Evolutionary conservation across 2,329 filamentous ascomycete species (phyloP).

Genomic region (Alternaria viburni): DNA sequence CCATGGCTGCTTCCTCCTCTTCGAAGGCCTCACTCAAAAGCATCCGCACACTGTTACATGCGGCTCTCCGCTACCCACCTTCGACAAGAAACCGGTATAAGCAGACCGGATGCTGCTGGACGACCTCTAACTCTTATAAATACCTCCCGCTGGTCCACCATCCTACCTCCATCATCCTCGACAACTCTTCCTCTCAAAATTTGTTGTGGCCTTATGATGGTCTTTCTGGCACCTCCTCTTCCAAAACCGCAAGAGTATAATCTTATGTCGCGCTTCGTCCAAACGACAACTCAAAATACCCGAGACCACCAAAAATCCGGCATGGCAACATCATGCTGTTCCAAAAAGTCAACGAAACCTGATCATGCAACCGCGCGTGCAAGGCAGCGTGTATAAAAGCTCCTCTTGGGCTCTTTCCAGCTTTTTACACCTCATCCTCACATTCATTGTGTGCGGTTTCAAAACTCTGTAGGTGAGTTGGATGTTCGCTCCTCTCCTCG

Average conservation of each 20-base stretch:
- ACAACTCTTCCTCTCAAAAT: background rate
- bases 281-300: background rate
- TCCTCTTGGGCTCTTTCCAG: background rate
- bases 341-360: no score
- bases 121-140: background rate
- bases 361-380: background rate
- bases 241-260: no score
- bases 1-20: background rate
- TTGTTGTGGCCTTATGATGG: background rate
- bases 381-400: background rate
- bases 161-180: background rate
- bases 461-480: background rate
- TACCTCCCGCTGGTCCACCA: background rate
- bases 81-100: background rate
- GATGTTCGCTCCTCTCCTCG: no score
- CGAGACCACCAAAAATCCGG: no score
- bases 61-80: background rate
- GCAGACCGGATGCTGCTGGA: no score
- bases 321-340: background rate
- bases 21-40: background rate
- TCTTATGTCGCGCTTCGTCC: background rate
- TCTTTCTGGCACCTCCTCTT: background rate
- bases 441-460: background rate
- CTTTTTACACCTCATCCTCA: background rate
- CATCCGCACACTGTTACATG: fast-evolving